Percentiles rank a stretch among this genome's conserved stretches.
These are phyloP conservation scores for Xylaria sp. DNA, from an alignment of 2,329 filamentous ascomycete species.

Conservation along the genomic window DNA sequence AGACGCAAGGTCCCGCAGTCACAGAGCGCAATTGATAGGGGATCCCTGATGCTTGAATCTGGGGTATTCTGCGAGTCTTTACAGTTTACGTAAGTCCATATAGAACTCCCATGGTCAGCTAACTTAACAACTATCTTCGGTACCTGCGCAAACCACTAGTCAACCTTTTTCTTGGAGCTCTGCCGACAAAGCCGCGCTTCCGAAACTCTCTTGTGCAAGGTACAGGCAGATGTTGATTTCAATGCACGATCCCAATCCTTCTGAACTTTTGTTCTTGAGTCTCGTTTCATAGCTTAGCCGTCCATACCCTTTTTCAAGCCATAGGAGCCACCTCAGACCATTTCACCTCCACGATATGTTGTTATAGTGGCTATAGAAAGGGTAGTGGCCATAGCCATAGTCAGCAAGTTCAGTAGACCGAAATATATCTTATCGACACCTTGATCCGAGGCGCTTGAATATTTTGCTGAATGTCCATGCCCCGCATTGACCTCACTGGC, in stretches of 20 bases:
- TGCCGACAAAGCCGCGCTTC: neutral
- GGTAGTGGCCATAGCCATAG: neutral
- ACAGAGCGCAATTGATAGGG: neutral
- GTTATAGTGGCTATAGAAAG: too few species aligned
- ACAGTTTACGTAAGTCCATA: neutral
- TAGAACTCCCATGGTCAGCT: neutral
- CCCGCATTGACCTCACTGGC: neutral
- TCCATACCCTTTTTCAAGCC: conserved; percentile 15
- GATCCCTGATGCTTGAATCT: neutral
- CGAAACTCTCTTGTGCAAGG: neutral
- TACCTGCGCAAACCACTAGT: neutral
- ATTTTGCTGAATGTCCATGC: neutral
- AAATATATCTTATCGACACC: neutral
- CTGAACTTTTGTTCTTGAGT: neutral
- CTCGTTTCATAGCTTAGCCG: neutral
- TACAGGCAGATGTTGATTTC: neutral
- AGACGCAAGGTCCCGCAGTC: neutral
- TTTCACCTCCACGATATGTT: neutral
- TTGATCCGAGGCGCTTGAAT: neutral
- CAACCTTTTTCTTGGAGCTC: neutral
- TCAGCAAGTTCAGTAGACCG: neutral
- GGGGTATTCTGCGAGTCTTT: neutral
- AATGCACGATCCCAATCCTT: neutral
- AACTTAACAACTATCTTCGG: neutral
- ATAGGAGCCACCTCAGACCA: neutral